phyloP scores from a whole-genome alignment of 2,329 filamentous ascomycete species.

The Juglanconis juglandina region DNA sequence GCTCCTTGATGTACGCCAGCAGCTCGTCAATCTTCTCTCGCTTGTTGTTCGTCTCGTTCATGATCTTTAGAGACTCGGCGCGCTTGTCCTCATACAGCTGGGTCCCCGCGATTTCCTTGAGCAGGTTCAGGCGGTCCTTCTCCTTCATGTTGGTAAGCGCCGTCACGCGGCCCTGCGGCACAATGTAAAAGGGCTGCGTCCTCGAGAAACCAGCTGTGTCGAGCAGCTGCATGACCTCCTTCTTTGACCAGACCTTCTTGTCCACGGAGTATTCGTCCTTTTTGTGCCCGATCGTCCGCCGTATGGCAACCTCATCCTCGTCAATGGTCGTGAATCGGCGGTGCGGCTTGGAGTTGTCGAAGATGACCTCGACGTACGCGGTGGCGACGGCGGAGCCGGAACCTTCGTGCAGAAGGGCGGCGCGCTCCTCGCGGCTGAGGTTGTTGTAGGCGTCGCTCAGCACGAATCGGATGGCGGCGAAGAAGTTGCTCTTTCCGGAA shows the following conservation, averaged over 20 bases:
- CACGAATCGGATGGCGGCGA: conserved; percentile 96
- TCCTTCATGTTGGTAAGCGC: conserved; percentile 99
- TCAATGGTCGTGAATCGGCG: conserved; percentile 92
- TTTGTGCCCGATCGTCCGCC: conserved; percentile 92
- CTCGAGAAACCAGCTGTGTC: conserved; percentile 95
- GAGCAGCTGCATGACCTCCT: conserved; percentile 90
- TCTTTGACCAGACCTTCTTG: conserved; percentile 91
- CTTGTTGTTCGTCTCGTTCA: conserved; percentile 95
- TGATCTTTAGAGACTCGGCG: conserved; percentile 90
- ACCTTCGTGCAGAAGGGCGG: conserved; percentile 94
- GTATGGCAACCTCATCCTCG: conserved; percentile 75
- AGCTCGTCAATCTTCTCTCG: conserved; percentile 90
- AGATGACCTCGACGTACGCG: conserved; percentile 98
- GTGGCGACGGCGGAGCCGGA: conserved; percentile 98
- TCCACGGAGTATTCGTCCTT: conserved; percentile 99
- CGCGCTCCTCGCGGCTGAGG: conserved; percentile 92
- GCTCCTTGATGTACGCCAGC: conserved; percentile 85
- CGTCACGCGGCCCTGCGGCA: conserved; percentile 94
- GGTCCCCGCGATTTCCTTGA: conserved; percentile 98
- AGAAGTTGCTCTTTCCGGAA: conserved; percentile 99
- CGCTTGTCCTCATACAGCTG: conserved; percentile 94
- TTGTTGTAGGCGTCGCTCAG: conserved; percentile 96
- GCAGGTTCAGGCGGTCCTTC: conserved; percentile 77
- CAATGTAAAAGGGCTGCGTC: conserved; percentile 98
- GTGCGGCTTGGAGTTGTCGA: conserved; percentile 79